These are phyloP conservation scores for Hydrangea macrophylla DNA, from an alignment of 148 eudicot genomes.

Conservation along the genomic window DNA sequence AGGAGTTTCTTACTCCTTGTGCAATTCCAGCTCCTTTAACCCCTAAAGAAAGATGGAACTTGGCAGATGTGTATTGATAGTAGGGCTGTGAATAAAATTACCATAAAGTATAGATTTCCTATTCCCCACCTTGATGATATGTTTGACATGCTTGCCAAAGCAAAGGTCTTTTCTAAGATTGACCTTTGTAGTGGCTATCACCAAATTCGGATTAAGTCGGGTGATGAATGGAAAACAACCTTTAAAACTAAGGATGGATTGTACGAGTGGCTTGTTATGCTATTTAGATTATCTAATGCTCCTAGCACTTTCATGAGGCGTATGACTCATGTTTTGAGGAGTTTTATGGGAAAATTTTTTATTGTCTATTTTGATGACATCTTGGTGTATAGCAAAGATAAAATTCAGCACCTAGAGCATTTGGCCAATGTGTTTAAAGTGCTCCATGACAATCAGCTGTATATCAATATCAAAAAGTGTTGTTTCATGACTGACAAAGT, in stretches of 20 bases:
- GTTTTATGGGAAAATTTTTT: no score
- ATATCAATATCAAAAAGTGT: neutral
- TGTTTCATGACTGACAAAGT: neutral
- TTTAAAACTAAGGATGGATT: no score
- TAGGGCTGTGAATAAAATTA: neutral
- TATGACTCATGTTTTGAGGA: neutral
- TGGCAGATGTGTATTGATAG: slow-evolving; percentile 4
- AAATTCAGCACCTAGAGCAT: no score
- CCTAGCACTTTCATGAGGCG: neutral
- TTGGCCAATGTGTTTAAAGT: no score
- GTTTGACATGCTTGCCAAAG: no score
- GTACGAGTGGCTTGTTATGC: no score
- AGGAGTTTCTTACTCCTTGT: slow-evolving; percentile 1
- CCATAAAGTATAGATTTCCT: neutral
- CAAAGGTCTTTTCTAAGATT: no score
- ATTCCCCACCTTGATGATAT: neutral
- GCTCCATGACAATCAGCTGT: neutral
- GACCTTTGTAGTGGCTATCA: no score
- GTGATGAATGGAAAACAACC: no score
- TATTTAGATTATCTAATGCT: neutral
- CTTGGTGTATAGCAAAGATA: no score
- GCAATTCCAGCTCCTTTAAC: neutral
- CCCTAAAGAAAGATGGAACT: neutral
- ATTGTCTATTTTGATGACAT: no score
- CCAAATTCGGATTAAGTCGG: no score